Conservation (phyloP, 2,329 filamentous ascomycete species). For the Xylaria hypoxylon region DNA sequence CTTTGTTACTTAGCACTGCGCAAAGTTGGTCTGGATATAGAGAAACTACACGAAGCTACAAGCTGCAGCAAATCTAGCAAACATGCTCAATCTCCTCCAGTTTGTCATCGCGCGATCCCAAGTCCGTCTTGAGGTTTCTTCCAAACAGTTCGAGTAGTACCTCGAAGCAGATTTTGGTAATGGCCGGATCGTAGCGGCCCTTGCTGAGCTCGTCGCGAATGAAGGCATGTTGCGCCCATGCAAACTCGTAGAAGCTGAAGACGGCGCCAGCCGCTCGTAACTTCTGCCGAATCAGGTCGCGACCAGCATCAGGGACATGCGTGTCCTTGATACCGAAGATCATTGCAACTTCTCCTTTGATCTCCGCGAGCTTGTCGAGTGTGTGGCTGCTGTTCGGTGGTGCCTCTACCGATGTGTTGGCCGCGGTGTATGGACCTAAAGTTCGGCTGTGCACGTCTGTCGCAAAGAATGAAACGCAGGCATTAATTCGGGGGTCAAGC, state of each 20-base stretch:
- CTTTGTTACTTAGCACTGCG: slow-evolving; percentile 12
- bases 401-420: slow-evolving; percentile 58
- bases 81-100: slow-evolving; percentile 76
- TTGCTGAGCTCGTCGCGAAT: slow-evolving; percentile 93
- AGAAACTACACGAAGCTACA: slow-evolving; percentile 16
- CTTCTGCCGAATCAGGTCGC: slow-evolving; percentile 85
- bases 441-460: slow-evolving; percentile 88
- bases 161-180: slow-evolving; percentile 90
- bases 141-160: slow-evolving; percentile 88
- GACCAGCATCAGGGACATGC: slow-evolving; percentile 84
- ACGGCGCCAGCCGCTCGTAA: slow-evolving; percentile 79
- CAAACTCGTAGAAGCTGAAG: slow-evolving; percentile 88
- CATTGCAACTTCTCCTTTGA: slow-evolving; percentile 84
- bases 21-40: not conserved
- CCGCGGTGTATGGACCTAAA: slow-evolving; percentile 70
- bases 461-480: slow-evolving; percentile 88
- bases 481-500: slow-evolving; percentile 80
- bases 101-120: slow-evolving; percentile 75
- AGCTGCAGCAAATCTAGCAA: slow-evolving; percentile 61
- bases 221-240: slow-evolving; percentile 96
- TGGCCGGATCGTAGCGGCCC: slow-evolving; percentile 89
- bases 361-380: slow-evolving; percentile 67
- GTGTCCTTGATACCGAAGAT: slow-evolving; percentile 94
- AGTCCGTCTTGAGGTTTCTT: slow-evolving; percentile 79
- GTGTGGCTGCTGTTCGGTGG: slow-evolving; percentile 61